These are phyloP conservation scores for Hymenoscyphus linearis DNA, from an alignment of 2,329 filamentous ascomycete genomes.

Conservation along the genomic window DNA sequence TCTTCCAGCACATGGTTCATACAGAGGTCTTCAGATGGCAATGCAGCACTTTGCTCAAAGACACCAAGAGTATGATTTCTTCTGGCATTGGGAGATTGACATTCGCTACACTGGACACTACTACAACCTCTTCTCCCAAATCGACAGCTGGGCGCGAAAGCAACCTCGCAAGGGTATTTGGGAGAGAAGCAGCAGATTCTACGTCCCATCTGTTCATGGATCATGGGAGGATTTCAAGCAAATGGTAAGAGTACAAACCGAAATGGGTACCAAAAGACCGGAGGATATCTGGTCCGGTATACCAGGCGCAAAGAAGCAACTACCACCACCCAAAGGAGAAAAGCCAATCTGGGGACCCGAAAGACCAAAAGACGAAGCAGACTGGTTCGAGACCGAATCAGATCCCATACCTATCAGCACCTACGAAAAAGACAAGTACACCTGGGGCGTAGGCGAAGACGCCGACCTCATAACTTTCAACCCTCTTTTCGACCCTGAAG, in stretches of 20 bases:
- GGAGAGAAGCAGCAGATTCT: conserved; percentile 76
- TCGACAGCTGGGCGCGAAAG: conserved; percentile 62
- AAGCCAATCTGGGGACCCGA: conserved; percentile 80
- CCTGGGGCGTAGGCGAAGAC: conserved; percentile 85
- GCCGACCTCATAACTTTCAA: conserved; percentile 90
- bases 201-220: conserved; percentile 70
- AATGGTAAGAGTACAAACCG: conserved; percentile 70
- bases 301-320: conserved; percentile 33
- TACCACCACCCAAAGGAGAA: conserved; percentile 39
- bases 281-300: conserved; percentile 62
- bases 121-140: conserved; percentile 66
- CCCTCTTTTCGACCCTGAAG: conserved; percentile 84
- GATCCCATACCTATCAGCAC: conserved; percentile 67
- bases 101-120: conserved; percentile 86
- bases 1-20: conserved; percentile 83
- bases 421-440: conserved; percentile 74
- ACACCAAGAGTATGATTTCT: conserved; percentile 84
- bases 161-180: conserved; percentile 77
- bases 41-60: conserved; percentile 88
- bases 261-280: conserved; percentile 59
- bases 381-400: conserved; percentile 68
- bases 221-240: conserved; percentile 75
- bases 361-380: conserved; percentile 59
- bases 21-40: conserved; percentile 88
- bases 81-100: conserved; percentile 97